phyloP scores from a whole-genome alignment of 139 green algal species.

The Pleodorina starrii region DNA sequence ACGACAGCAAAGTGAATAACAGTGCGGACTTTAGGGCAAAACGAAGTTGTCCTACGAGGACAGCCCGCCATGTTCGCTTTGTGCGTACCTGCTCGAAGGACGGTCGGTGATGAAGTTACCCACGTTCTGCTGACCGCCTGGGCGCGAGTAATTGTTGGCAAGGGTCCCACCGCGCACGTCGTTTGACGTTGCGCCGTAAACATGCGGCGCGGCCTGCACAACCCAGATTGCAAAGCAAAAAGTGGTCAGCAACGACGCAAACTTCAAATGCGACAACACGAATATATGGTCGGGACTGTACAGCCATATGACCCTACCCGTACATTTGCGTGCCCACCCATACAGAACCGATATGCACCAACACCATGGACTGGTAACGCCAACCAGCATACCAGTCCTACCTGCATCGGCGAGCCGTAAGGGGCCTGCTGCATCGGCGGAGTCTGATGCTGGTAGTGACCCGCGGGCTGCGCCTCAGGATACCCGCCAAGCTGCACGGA shows the following conservation, averaged over 20 bases:
- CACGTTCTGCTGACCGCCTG: slow-evolving; percentile 58
- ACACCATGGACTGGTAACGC: too few relatives aligned
- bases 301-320: too few relatives aligned
- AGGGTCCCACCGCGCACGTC: slow-evolving; percentile 8
- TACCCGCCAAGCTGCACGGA: slow-evolving; percentile 79
- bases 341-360: too few relatives aligned
- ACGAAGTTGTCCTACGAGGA: too few relatives aligned
- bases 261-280: too few relatives aligned
- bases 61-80: too few relatives aligned
- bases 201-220: not conserved
- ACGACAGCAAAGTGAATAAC: too few relatives aligned
- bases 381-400: too few relatives aligned
- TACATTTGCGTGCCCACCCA: too few relatives aligned
- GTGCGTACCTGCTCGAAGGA: slow-evolving; percentile 56
- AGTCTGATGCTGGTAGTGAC: not conserved
- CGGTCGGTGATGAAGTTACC: slow-evolving; percentile 59
- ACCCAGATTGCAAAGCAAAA: not conserved
- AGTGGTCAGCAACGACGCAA: too few relatives aligned
- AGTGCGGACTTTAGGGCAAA: too few relatives aligned
- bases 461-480: not conserved
- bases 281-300: too few relatives aligned
- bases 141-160: slow-evolving; percentile 61
- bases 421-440: slow-evolving; percentile 3
- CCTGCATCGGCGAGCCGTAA: slow-evolving; percentile 22
- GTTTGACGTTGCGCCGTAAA: slow-evolving; percentile 16